phyloP scores from a whole-genome alignment of 306 rosid species.

The Vigna mungo region DNA sequence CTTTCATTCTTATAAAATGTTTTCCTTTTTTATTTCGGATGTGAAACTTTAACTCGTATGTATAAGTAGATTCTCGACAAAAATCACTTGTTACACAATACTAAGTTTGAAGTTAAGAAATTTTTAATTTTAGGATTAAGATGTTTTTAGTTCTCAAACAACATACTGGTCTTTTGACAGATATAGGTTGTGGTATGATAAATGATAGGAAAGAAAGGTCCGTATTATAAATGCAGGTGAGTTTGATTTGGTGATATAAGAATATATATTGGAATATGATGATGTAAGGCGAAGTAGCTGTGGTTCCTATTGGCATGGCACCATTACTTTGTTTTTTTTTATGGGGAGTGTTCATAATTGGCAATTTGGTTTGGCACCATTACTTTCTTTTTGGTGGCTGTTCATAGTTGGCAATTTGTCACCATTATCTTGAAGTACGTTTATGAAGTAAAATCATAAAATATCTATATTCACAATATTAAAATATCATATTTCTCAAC shows the following conservation, averaged over 20 bases:
- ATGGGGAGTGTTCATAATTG: not conserved
- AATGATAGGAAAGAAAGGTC: too few species aligned
- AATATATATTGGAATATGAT: not conserved
- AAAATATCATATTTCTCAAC: not conserved
- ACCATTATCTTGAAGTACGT: conserved; percentile 1
- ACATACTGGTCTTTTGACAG: too few species aligned
- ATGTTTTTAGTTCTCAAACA: too few species aligned
- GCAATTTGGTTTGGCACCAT: conserved; percentile 1
- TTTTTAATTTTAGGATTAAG: too few species aligned
- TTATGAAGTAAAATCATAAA: not conserved
- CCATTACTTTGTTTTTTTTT: not conserved
- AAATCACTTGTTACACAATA: not conserved
- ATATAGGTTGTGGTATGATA: too few species aligned
- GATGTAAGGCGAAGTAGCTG: conserved; percentile 1
- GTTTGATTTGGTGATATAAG: too few species aligned
- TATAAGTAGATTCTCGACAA: too few species aligned
- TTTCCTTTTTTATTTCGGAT: too few species aligned
- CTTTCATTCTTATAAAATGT: too few species aligned
- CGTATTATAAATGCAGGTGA: too few species aligned
- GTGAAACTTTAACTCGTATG: too few species aligned
- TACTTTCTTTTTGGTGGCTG: not conserved
- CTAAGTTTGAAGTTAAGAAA: not conserved
- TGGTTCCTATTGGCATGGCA: conserved; percentile 23
- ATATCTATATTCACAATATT: not conserved
- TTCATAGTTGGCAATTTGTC: conserved; percentile 13